These are phyloP conservation scores for Starmera dryadoides DNA, from an alignment of 805 yeast genomes.

Conservation along the genomic window DNA sequence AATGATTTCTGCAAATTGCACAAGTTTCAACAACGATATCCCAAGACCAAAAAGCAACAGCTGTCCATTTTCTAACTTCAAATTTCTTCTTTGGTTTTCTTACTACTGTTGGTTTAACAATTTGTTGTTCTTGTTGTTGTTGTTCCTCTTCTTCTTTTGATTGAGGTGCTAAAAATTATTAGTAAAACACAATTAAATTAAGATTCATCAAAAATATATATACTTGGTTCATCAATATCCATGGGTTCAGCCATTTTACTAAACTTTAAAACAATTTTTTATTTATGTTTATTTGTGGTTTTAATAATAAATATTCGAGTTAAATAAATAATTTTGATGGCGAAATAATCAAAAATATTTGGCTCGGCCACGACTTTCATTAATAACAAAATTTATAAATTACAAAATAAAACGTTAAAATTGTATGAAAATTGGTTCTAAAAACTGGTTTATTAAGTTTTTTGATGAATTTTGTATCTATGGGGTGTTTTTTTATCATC, in stretches of 20 bases:
- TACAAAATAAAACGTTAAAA: too few relatives aligned
- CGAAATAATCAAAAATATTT: too few relatives aligned
- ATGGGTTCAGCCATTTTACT: slow-evolving; percentile 14
- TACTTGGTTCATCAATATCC: slow-evolving; percentile 20
- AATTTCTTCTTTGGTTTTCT: slow-evolving; percentile 56
- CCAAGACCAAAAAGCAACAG: slow-evolving; percentile 99
- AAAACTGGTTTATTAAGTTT: too few relatives aligned
- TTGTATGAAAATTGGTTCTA: too few relatives aligned
- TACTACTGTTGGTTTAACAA: slow-evolving; percentile 5
- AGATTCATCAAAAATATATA: slow-evolving; percentile 1
- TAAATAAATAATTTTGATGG: too few relatives aligned
- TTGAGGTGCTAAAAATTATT: neutral
- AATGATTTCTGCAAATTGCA: slow-evolving; percentile 95
- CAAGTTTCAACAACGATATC: slow-evolving; percentile 92
- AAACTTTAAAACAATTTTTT: too few relatives aligned
- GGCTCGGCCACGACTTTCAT: too few relatives aligned
- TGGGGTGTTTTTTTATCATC: too few relatives aligned
- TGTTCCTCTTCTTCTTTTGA: slow-evolving; percentile 1
- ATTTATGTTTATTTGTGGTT: too few relatives aligned
- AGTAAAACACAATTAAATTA: neutral
- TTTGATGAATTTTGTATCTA: too few relatives aligned
- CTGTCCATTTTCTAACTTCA: slow-evolving; percentile 97
- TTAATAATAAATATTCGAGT: too few relatives aligned
- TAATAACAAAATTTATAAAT: too few relatives aligned
- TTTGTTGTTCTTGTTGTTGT: slow-evolving; percentile 6